phyloP scores from a whole-genome alignment of 441 rosid genomes.

The Omphalea diandra region DNA sequence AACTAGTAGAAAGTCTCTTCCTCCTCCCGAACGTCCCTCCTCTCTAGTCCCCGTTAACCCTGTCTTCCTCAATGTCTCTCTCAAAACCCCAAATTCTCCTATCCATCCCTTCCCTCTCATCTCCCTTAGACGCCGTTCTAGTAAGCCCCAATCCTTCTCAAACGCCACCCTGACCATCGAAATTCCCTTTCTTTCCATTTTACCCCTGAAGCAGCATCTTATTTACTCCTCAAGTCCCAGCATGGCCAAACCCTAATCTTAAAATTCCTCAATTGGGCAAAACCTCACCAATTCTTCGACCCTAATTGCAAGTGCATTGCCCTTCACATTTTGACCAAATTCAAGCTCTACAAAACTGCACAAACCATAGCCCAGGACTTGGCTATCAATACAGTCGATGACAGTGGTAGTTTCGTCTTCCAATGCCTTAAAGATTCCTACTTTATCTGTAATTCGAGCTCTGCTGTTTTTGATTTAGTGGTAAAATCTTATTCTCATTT shows the following conservation, averaged over 20 bases:
- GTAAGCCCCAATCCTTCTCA: constrained; percentile 60
- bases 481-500: constrained; percentile 72
- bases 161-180: constrained; percentile 64
- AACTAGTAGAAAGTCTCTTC: too few species aligned
- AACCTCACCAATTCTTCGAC: constrained; percentile 56
- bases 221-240: constrained; percentile 59
- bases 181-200: constrained; percentile 47
- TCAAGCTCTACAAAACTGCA: constrained; percentile 77
- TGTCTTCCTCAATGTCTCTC: constrained; percentile 38
- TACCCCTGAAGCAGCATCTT: constrained; percentile 67
- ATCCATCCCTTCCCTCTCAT: constrained; percentile 33
- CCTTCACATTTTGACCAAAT: constrained; percentile 76
- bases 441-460: constrained; percentile 56
- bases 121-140: constrained; percentile 42
- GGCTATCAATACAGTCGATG: constrained; percentile 39
- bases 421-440: constrained; percentile 60
- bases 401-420: constrained; percentile 54
- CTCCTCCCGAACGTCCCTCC: too few species aligned
- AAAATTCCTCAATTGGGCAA: constrained; percentile 70
- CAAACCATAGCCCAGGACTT: constrained; percentile 67
- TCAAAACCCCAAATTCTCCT: constrained; percentile 39
- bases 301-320: constrained; percentile 64
- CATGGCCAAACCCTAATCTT: constrained; percentile 49
- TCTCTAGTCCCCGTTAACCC: not conserved
- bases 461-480: constrained; percentile 82